These are phyloP conservation scores for Gaultheria prostrata DNA, from an alignment of 148 eudicot species.

Conservation along the genomic window DNA sequence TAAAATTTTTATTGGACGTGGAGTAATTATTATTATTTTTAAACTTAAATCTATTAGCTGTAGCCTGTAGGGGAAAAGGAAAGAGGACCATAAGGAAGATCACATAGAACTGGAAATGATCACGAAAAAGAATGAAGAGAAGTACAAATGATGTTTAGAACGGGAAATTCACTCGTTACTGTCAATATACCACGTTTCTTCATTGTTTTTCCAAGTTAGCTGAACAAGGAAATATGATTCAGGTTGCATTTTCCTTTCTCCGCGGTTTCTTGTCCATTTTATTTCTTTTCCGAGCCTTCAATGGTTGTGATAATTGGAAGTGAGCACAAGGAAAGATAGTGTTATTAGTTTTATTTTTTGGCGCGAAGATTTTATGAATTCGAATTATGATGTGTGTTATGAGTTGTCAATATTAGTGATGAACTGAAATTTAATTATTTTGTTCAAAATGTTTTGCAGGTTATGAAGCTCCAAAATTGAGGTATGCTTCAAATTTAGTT, in stretches of 20 bases:
- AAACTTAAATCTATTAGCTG: neutral
- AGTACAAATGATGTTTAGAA: neutral
- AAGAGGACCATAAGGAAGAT: neutral
- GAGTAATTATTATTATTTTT: neutral
- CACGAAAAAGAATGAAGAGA: neutral
- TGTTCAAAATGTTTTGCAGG: slow-evolving; percentile 35
- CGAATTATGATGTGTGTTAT: neutral
- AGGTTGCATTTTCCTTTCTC: neutral
- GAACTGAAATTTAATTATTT: neutral
- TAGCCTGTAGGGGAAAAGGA: neutral
- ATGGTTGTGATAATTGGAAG: neutral
- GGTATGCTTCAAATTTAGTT: slow-evolving; percentile 31
- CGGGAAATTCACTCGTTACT: neutral
- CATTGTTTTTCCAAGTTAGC: neutral
- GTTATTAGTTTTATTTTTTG: neutral
- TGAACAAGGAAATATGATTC: neutral
- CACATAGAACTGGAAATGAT: neutral
- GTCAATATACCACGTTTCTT: neutral
- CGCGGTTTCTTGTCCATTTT: neutral
- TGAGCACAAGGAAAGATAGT: neutral
- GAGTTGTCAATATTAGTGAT: neutral
- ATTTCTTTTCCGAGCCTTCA: neutral
- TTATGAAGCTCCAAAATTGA: slow-evolving; percentile 65
- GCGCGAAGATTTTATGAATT: neutral
- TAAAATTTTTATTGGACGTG: neutral